phyloP scores from a whole-genome alignment of 164 flowering plant species.

The Magnolia officinalis region DNA sequence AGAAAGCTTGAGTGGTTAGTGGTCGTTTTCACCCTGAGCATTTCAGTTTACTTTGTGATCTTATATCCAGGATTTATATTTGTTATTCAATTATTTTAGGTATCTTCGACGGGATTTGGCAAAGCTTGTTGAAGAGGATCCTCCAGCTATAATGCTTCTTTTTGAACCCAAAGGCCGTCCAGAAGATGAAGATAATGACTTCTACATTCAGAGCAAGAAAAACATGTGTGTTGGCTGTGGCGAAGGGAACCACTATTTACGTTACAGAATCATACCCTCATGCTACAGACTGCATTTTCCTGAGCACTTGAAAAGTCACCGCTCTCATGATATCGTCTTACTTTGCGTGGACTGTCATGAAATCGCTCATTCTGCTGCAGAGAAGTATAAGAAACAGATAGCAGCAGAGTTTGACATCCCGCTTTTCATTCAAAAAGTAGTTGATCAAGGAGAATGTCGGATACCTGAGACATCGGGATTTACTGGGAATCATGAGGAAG shows the following conservation, averaged over 20 bases:
- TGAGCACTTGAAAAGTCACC: constrained; percentile 95
- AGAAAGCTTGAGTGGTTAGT: constrained; percentile 93
- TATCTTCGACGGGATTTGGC: constrained; percentile 75
- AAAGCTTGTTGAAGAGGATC: constrained; percentile 76
- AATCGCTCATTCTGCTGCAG: constrained; percentile 95
- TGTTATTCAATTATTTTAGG: constrained; percentile 38
- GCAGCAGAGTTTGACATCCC: constrained; percentile 83
- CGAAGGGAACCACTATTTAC: constrained; percentile 81
- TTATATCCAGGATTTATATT: background rate
- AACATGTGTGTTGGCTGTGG: constrained; percentile 99
- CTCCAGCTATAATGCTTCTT: constrained; percentile 89
- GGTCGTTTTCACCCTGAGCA: background rate
- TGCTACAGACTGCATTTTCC: constrained; percentile 98
- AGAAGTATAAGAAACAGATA: constrained; percentile 69
- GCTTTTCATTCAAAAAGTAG: constrained; percentile 66
- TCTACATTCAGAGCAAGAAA: constrained; percentile 89
- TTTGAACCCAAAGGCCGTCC: constrained; percentile 99
- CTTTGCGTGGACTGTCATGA: constrained; percentile 99
- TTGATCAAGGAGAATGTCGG: constrained; percentile 36
- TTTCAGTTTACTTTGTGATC: background rate
- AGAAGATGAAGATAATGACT: constrained; percentile 94
- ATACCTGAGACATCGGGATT: constrained; percentile 24
- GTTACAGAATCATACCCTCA: constrained; percentile 94
- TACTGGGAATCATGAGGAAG: constrained; percentile 30
- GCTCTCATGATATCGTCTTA: constrained; percentile 98